Conservation (phyloP, 1,284 basidiomycete genomes). For the Apiotrichum gamsii region DNA sequence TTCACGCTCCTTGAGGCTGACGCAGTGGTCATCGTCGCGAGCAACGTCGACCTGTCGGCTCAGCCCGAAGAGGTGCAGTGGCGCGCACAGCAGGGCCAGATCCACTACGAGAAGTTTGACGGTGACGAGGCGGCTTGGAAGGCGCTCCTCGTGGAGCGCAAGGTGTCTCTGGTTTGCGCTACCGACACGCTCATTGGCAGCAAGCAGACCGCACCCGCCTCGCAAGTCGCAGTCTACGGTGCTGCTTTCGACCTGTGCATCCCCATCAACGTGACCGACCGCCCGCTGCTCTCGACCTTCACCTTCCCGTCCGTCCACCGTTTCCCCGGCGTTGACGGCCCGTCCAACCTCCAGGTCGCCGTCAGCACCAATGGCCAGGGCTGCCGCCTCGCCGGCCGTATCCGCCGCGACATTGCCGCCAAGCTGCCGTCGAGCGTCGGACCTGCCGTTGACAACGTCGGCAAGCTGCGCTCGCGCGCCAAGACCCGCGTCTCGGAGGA, state of each 20-base stretch:
- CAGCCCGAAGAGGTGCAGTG: constrained; percentile 67
- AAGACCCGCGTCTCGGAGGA: constrained; percentile 47
- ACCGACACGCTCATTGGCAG: constrained; percentile 58
- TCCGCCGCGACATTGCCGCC: constrained; percentile 75
- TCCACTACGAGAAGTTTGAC: constrained; percentile 50
- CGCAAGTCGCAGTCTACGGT: constrained; percentile 56
- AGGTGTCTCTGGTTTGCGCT: constrained; percentile 60
- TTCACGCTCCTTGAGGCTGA: constrained; percentile 78
- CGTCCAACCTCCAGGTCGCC: constrained; percentile 70
- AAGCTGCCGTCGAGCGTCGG: constrained; percentile 70
- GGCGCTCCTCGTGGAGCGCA: constrained; percentile 10
- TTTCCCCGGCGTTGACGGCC: constrained; percentile 52
- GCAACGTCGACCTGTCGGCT: constrained; percentile 35
- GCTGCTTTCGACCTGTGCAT: constrained; percentile 59
- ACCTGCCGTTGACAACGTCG: constrained; percentile 69
- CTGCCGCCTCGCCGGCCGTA: constrained; percentile 73
- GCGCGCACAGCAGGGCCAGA: constrained; percentile 55
- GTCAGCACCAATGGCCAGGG: constrained; percentile 89
- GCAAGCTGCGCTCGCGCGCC: constrained; percentile 61
- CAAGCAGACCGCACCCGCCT: constrained; percentile 46
- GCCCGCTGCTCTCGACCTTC: constrained; percentile 80
- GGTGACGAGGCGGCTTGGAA: constrained; percentile 7
- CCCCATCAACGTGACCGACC: constrained; percentile 80
- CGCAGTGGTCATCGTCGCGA: constrained; percentile 63
- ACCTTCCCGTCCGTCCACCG: constrained; percentile 83